phyloP scores from a whole-genome alignment of 495 filamentous ascomycete genomes.

The Achaetomiella virescens region DNA sequence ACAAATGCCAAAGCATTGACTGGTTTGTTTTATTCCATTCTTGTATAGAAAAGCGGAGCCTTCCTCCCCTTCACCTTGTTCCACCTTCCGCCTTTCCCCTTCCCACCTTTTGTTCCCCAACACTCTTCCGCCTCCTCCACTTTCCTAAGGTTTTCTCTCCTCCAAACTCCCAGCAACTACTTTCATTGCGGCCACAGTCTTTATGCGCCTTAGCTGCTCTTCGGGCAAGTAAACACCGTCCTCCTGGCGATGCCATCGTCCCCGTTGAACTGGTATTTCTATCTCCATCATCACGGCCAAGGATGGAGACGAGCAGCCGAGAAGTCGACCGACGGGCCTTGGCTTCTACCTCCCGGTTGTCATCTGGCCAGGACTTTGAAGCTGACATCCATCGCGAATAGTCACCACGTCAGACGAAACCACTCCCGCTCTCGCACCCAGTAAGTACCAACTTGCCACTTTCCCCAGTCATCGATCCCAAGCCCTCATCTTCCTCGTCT shows the following conservation, averaged over 20 bases:
- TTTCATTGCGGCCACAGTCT: too few relatives aligned
- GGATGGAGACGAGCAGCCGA: too few relatives aligned
- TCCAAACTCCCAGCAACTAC: too few relatives aligned
- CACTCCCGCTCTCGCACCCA: background rate
- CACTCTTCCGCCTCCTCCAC: too few relatives aligned
- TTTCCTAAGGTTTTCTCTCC: background rate
- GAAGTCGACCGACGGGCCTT: background rate
- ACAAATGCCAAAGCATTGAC: background rate
- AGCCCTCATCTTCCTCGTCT: background rate
- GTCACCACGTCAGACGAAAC: background rate
- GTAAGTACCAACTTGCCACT: background rate
- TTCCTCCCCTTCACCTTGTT: background rate
- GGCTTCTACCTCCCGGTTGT: too few relatives aligned
- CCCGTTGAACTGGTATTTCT: background rate
- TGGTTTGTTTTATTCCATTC: background rate
- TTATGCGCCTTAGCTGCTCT: too few relatives aligned
- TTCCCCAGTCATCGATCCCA: background rate
- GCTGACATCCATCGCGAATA: background rate
- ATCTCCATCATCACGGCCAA: background rate
- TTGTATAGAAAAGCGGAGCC: background rate
- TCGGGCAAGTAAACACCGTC: background rate
- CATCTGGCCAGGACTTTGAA: too few relatives aligned
- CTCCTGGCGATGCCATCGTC: background rate
- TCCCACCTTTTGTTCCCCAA: background rate
- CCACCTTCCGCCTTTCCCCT: background rate